Base-by-base conservation (phyloP, 495 filamentous ascomycete species). In the Hypoxylon rickii region DNA sequence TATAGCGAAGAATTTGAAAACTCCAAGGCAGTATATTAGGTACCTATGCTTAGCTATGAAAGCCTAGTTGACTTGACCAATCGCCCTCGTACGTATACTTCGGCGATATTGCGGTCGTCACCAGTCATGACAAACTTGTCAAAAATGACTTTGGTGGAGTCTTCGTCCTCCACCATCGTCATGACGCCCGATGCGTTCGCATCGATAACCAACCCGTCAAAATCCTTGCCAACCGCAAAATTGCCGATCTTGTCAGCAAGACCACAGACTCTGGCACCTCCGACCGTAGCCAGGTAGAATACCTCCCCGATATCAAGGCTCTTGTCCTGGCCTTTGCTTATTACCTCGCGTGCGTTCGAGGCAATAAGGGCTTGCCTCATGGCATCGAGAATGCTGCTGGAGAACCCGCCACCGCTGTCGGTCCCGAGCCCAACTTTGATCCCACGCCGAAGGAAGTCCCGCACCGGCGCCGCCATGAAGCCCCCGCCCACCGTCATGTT, bases 351-450 rank as follows among this genome's bases (percentile, higher is more conserved):
- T 7, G 83, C 82, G 56, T 80, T 79, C 2, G 80, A 82, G 13
- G 83, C 81, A n/a, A 87, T 73, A 45, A 85, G 83, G 3, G 82
- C 82, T 57, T 80, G 75, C 10, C 80, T 72, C 75, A 85, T 85
- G 0, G 76, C 75, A 32, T 85, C 81, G 11, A 85, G 60, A 12
- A 86, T 85, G 32, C 76, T 79, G n/a, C 69, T 71, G 3, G 79
- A 81, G 63, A 77, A 83, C 16, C 85, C 86, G n/a, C 86, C 86
- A 2, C 83, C 83, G 45, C 80, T 83, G 52, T 89, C 86, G 0
- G 86, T 87, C 0, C 86, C 86, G 13, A 89, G 64, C 0, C 83
- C 85, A 10, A 89, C 82, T 57, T 87, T 86, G 45, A 88, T 79
- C 0, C 76, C 84, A 3, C 73, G 71, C 7, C 73, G 65, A 8